Conservation (phyloP, 2,329 filamentous ascomycete genomes). For the Xylaria sp. region DNA sequence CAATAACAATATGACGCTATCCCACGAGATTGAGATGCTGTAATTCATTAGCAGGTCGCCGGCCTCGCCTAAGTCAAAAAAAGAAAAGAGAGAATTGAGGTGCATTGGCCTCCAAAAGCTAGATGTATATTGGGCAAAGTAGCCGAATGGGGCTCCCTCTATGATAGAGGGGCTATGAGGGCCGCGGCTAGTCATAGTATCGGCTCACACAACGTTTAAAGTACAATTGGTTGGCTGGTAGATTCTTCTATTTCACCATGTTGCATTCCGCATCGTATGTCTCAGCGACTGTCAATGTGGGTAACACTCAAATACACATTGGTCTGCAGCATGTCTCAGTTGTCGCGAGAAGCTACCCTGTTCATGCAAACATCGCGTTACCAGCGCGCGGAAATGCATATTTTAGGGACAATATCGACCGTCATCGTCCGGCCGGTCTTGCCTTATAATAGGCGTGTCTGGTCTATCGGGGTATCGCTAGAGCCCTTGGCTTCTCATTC, state of each 20-base stretch:
- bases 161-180: conserved; percentile 8
- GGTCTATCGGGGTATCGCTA: conserved; percentile 46
- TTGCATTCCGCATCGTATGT: conserved; percentile 7
- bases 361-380: conserved; percentile 12
- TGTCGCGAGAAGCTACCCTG: not conserved
- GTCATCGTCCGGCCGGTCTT: conserved; percentile 7
- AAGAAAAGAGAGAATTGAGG: conserved; percentile 12
- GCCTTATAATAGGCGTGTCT: conserved; percentile 31
- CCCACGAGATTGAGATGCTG: conserved; percentile 15
- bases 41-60: conserved; percentile 15
- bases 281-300: conserved; percentile 6
- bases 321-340: not conserved
- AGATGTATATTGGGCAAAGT: not conserved
- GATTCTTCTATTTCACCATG: conserved; percentile 19
- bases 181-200: conserved; percentile 11
- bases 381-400: not conserved
- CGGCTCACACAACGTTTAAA: conserved; percentile 1
- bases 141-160: not conserved
- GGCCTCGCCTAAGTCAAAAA: conserved; percentile 5
- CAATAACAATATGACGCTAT: conserved; percentile 17
- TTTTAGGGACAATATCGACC: conserved; percentile 13
- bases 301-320: not conserved
- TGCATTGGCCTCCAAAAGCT: conserved; percentile 1
- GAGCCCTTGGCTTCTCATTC: conserved; percentile 19
- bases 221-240: not conserved